A percentile compares a stretch with the other conserved stretches of the same genome.
phyloP scores from a whole-genome alignment of 768 basidiomycete genomes.

The Xerocomellus chrysenteron region DNA sequence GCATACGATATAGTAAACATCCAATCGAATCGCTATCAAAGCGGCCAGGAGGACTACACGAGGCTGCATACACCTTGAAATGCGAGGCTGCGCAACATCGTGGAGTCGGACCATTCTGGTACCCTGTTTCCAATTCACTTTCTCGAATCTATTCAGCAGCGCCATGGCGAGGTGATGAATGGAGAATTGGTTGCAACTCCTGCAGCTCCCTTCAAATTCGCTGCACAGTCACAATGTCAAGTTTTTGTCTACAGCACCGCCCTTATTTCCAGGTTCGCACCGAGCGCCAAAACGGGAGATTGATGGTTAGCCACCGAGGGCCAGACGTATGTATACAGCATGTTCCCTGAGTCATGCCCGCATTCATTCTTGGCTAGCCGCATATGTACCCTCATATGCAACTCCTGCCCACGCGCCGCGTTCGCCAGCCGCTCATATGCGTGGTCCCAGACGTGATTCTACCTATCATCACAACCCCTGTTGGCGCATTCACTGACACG shows the following conservation, averaged over 20 bases:
- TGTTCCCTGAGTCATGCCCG: conserved; percentile 7
- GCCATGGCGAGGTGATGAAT: neutral
- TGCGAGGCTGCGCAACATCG: conserved; percentile 15
- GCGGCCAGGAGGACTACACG: conserved; percentile 25
- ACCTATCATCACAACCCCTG: conserved; percentile 2
- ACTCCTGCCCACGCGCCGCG: conserved; percentile 18
- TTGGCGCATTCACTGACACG: conserved; percentile 11
- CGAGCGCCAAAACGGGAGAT: neutral
- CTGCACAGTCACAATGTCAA: neutral
- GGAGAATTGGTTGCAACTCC: neutral
- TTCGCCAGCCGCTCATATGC: conserved; percentile 16
- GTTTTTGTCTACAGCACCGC: neutral
- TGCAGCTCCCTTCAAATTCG: neutral
- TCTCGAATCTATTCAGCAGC: neutral
- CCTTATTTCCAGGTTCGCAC: neutral
- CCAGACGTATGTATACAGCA: conserved; percentile 11
- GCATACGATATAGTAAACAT: neutral
- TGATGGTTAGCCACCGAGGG: neutral
- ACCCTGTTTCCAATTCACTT: conserved; percentile 12
- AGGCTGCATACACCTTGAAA: conserved; percentile 10
- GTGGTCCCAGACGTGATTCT: conserved; percentile 2
- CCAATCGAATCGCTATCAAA: conserved; percentile 6
- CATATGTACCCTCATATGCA: conserved; percentile 14
- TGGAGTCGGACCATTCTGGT: conserved; percentile 1
- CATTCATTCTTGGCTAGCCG: conserved; percentile 15